Base-by-base conservation (phyloP, 2,329 filamentous ascomycete genomes). In the Penicillium sp. region DNA sequence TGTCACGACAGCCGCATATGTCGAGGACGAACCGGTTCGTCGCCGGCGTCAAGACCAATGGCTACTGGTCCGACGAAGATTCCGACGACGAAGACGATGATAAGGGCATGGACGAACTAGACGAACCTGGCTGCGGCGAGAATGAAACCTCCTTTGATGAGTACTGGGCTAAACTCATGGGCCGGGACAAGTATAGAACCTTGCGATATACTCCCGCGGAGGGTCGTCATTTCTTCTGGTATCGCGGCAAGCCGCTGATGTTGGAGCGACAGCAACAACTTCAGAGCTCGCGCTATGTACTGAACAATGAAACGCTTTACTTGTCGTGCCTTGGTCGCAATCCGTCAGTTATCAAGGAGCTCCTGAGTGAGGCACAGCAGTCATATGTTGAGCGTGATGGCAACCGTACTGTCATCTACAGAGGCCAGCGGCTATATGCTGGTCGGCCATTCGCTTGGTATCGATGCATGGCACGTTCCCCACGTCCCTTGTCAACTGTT, bases 201-300 rank as follows among this genome's bases (percentile, higher is more conserved):
- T 41, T 75, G 7, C 64, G 65, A 7, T 90, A 87, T 69, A 90
- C 86, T 0, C 88, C 88, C 0, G 82, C 83, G 0, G 83, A 85
- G 49, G 88, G 87, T 7, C 81, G 73, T 3, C 85, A 90, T 66
- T 84, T 81, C 63, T 90, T 91, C 70, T 86, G 83, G 80, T 90
- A 85, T 68, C 79, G 78, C 40, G 77, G 80, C 6, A 77, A 77
- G 5, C 70, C 84, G 1, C 73, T 90, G 51, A 62, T 60, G 32
- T 60, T 73, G 4, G 59, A 65, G 26, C 64, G 62, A 24, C 51
- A 67, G 12, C 60, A 70, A 6, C 60, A 64, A 32, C 55, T 60
- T 15, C 50, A 49, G 1, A 55, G 20, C 6, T 24, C 47, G 17
- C 48, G 58, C 1, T 64, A 53, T 50, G 49, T 59, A 8, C 45